Evolutionary conservation across 2,329 filamentous ascomycete genomes (phyloP).

Genomic region (Talaromyces albobiverticillius): DNA sequence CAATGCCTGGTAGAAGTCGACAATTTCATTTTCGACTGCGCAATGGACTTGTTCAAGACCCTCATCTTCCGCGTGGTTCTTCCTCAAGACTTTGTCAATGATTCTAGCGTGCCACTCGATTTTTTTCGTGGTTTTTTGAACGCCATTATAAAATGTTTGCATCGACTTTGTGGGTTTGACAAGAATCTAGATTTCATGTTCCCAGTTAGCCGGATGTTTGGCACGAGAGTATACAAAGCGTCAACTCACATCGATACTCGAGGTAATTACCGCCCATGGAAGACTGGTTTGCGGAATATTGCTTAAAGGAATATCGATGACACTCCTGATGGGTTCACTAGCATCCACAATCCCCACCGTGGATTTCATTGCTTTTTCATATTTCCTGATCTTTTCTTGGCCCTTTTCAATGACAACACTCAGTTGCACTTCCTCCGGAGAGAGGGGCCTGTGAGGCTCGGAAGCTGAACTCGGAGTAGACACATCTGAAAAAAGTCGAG

Average conservation of each 20-base stretch:
- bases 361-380: not conserved
- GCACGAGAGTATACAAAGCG: no score
- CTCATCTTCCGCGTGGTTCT: not conserved
- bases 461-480: no score
- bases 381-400: not conserved
- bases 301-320: not conserved
- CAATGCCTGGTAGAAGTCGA: constrained; percentile 38
- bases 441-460: no score
- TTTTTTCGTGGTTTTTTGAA: not conserved
- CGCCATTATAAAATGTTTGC: not conserved
- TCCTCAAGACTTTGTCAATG: not conserved
- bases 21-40: constrained; percentile 25
- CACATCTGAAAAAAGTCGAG: not conserved
- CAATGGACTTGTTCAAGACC: not conserved
- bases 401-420: not conserved
- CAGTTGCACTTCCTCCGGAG: not conserved
- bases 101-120: not conserved
- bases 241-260: not conserved
- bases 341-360: not conserved
- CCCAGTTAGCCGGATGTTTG: not conserved
- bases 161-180: not conserved
- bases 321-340: not conserved
- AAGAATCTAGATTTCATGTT: not conserved
- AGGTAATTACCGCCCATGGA: not conserved
- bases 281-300: not conserved